phyloP scores from a whole-genome alignment of 2,329 filamentous ascomycete genomes.

The Penicillium sp. region DNA sequence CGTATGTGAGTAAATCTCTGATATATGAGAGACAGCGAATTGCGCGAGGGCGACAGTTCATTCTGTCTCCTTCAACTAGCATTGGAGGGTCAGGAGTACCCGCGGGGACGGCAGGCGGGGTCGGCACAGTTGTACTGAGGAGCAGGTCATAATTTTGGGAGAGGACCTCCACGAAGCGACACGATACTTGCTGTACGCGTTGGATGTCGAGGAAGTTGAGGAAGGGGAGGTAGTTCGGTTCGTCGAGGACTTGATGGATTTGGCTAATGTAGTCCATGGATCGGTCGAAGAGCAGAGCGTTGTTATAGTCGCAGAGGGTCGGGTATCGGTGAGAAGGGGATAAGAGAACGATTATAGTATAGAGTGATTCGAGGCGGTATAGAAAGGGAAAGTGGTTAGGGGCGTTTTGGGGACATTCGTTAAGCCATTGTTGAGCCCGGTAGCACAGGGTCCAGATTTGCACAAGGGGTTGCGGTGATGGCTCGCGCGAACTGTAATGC shows the following conservation, averaged over 20 bases:
- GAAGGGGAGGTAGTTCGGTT: slow-evolving; percentile 62
- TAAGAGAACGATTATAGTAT: slow-evolving; percentile 87
- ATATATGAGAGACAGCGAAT: slow-evolving; percentile 33
- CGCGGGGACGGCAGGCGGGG: slow-evolving; percentile 27
- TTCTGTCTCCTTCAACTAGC: slow-evolving; percentile 31
- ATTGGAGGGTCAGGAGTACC: slow-evolving; percentile 35
- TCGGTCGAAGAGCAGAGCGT: slow-evolving; percentile 81
- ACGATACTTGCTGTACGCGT: slow-evolving; percentile 71
- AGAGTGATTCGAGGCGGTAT: slow-evolving; percentile 85
- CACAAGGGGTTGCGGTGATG: slow-evolving; percentile 64
- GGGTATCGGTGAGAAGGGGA: slow-evolving; percentile 76
- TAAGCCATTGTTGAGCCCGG: slow-evolving; percentile 75
- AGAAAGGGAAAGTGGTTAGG: slow-evolving; percentile 68
- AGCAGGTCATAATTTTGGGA: slow-evolving; percentile 53
- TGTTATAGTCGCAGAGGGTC: slow-evolving; percentile 69
- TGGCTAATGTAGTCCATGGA: slow-evolving; percentile 77
- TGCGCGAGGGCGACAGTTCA: slow-evolving; percentile 35
- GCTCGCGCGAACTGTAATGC: slow-evolving; percentile 72
- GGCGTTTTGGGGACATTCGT: slow-evolving; percentile 68
- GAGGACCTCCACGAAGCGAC: slow-evolving; percentile 58
- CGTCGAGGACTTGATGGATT: slow-evolving; percentile 67
- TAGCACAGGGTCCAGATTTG: slow-evolving; percentile 42
- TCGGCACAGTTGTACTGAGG: slow-evolving; percentile 32
- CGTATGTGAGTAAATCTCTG: slow-evolving; percentile 34
- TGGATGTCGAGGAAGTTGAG: slow-evolving; percentile 87